Evolutionary conservation across 345 rosid genomes (phyloP), one percentile per base, ranked within the genome.

Genomic region (Eucalyptus polybractea): DNA sequence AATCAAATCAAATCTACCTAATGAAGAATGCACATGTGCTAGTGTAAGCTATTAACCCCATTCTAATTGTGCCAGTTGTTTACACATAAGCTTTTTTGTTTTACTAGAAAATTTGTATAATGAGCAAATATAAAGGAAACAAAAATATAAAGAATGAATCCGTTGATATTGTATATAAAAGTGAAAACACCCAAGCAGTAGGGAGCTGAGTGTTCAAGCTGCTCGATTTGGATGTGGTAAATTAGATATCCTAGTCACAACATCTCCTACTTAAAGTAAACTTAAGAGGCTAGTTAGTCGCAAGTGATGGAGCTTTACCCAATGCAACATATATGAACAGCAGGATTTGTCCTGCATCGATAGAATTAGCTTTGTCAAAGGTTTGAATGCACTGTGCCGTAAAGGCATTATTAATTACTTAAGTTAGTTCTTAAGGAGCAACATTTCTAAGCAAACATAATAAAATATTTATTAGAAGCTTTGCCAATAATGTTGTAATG

Each of bases 311-410:
- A 58, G n/a, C 65, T 1, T 24, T 58, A 58, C 29, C n/a, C 27
- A 58, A 58, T 2, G 29, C 0, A 50, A 56, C 62, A 21, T 22
- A 56, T 1, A 11, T 24, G 19, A 56, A 56, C 29, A 56, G 0
- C 5, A 5, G 0, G 13, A 58, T 24, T 58, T 24, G 0, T 2
- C 62, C 3, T 4, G 0, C 3, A 58, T 10, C 5, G 5, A 67
- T 4, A 7, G 6, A 67, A 31, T 31, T 31, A 67, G 80, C 42
- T 67, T 11, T 33, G 5, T 31, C 22, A 16, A 67, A 15, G 50
- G 50, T 3, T 47, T 47, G 4, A 47, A 4, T 47, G 80, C 40
- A 67, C 11, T 8, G 6, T 31, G 80, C 21, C 3, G 22, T 31
- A 67, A 67, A 67, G 80, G 22, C 80, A 67, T 7, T 31, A 3